Base-by-base conservation (phyloP, 768 basidiomycete species). In the Leucogyrophana mollusca region DNA sequence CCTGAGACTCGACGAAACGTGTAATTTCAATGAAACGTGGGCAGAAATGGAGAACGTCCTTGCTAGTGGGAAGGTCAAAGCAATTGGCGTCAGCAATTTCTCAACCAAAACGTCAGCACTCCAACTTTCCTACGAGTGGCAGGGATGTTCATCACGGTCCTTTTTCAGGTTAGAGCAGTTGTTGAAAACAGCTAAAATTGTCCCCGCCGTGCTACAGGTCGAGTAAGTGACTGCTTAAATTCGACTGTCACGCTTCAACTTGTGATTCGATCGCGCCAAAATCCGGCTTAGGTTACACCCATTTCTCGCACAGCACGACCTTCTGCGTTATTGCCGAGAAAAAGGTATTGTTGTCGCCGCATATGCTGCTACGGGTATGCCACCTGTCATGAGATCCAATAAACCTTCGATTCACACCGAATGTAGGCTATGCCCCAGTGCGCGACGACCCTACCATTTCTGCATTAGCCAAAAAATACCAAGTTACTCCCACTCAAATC, bases 11-110 rank as follows among this genome's bases (percentile, higher is more conserved):
- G 57, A 52, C 17, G 51, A 59, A 22, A 54, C 51, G 18, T 67
- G 68, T 9, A 68, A 63, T 3, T 64, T 69, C 25, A 40, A 60
- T n/a, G 64, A 65, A 21, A 66, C 62, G n/a, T 67, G 65, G 63
- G 48, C 53, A 25, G 54, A 56, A 16, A 60, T 67, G 64, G 61
- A 61, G n/a, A n/a, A n/a, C n/a, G n/a, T n/a, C n/a, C n/a, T n/a
- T n/a, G n/a, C n/a, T n/a, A n/a, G n/a, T n/a, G 72, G 71, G 27
- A 76, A 73, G 61, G 72, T 72, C 20, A 74, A 69, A 53, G 57
- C 62, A 3, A 73, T 78, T 45, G 80, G 80, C 8, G 77, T 85
- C n/a, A 78, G 77, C 30, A 82, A 82, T 60, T 80, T 80, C 54
- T 76, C 73, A 9, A 67, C 78, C 46, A 74, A 74, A 56, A 73